These are phyloP conservation scores for Eutrema japonicum DNA, from an alignment of 345 rosid genomes.

Conservation along the genomic window DNA sequence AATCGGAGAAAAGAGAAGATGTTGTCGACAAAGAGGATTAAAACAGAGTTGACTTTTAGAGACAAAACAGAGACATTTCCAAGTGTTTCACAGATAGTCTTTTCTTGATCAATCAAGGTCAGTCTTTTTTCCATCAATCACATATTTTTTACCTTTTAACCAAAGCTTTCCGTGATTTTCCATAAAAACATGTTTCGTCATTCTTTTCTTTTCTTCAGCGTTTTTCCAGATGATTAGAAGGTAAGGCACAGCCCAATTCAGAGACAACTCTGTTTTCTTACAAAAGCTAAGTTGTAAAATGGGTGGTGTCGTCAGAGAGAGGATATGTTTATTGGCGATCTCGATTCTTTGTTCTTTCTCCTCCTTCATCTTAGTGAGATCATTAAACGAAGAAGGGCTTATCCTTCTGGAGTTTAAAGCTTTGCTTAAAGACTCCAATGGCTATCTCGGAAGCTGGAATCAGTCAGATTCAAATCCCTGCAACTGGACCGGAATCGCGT, in stretches of 20 bases:
- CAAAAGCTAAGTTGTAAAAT: slow-evolving; percentile 28
- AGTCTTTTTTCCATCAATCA: slow-evolving; percentile 4
- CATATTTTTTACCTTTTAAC: slow-evolving; percentile 11
- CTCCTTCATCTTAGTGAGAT: slow-evolving; percentile 40
- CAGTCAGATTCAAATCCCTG: slow-evolving; percentile 61
- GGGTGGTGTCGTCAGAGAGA: slow-evolving; percentile 22
- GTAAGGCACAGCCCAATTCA: slow-evolving; percentile 6
- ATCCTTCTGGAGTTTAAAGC: slow-evolving; percentile 60
- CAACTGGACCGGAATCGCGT: slow-evolving; percentile 66
- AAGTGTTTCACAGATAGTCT: slow-evolving; percentile 22
- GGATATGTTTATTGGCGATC: slow-evolving; percentile 30
- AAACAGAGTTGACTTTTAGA: slow-evolving; percentile 38
- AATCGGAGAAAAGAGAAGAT: slow-evolving; percentile 28
- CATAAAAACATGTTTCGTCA: slow-evolving; percentile 10
- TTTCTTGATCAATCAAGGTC: slow-evolving; percentile 39
- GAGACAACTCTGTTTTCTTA: slow-evolving; percentile 21
- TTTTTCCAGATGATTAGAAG: slow-evolving; percentile 21
- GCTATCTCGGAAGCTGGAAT: slow-evolving; percentile 64
- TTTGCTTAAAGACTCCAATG: slow-evolving; percentile 52
- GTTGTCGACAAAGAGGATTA: slow-evolving; percentile 25
- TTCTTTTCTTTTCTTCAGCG: slow-evolving; percentile 16
- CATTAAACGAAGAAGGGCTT: slow-evolving; percentile 60
- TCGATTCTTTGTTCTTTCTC: slow-evolving; percentile 39
- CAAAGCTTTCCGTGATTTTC: slow-evolving; percentile 29
- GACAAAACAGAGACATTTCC: slow-evolving; percentile 21